Percentiles rank a stretch among this genome's conserved stretches.
These are phyloP conservation scores for Candida montana DNA, from an alignment of 805 yeast species.

Conservation along the genomic window DNA sequence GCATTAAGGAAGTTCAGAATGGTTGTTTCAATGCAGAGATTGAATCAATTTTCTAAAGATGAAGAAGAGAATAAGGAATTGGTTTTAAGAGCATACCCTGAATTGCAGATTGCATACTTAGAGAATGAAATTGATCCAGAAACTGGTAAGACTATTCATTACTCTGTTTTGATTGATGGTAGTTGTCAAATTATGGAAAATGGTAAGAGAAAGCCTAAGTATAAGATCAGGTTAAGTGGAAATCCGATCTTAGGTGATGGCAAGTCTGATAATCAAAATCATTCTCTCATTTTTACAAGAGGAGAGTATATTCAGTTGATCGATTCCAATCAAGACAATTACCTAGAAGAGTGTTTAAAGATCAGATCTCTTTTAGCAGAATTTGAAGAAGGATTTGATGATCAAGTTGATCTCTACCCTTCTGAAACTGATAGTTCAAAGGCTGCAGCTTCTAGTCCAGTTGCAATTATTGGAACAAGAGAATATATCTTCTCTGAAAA, in stretches of 20 bases:
- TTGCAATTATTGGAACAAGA: slow-evolving; percentile 79
- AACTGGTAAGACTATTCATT: slow-evolving; percentile 40
- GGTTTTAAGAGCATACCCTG: slow-evolving; percentile 60
- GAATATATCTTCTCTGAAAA: slow-evolving; percentile 82
- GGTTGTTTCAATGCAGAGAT: slow-evolving; percentile 61
- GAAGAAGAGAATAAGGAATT: slow-evolving; percentile 57
- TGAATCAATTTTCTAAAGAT: slow-evolving; percentile 46
- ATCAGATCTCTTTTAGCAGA: slow-evolving; percentile 68
- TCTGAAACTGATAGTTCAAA: slow-evolving; percentile 31
- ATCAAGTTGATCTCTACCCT: slow-evolving; percentile 37
- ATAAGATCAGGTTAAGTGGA: slow-evolving; percentile 64
- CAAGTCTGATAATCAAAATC: slow-evolving; percentile 79
- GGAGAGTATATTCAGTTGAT: slow-evolving; percentile 78
- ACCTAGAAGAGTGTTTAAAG: slow-evolving; percentile 75
- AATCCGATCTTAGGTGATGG: slow-evolving; percentile 84
- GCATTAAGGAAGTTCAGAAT: slow-evolving; percentile 60
- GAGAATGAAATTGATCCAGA: slow-evolving; percentile 40
- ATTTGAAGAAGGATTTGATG: slow-evolving; percentile 49
- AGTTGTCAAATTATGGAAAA: slow-evolving; percentile 53
- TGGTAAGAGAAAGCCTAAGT: slow-evolving; percentile 57
- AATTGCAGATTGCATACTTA: slow-evolving; percentile 56
- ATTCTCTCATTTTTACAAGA: slow-evolving; percentile 65
- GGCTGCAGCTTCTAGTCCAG: slow-evolving; percentile 37
- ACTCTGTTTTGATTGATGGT: slow-evolving; percentile 69
- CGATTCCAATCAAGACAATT: slow-evolving; percentile 83